phyloP scores from a whole-genome alignment of 129 eudicot species.

The Silybum marianum region DNA sequence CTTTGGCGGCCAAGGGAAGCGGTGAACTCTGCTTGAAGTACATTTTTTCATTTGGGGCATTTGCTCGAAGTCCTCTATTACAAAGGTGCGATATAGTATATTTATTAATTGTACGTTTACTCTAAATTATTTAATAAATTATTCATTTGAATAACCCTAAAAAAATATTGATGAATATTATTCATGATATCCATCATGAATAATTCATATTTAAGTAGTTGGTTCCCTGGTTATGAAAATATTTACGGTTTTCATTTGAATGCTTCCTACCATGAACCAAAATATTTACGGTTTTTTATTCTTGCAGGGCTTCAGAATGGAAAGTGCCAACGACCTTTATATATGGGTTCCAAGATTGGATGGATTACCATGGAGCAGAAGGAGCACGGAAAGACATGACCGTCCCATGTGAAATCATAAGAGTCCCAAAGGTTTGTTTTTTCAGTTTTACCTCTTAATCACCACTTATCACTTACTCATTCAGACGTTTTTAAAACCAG shows the following conservation, averaged over 20 bases:
- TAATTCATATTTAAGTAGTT: too few relatives aligned
- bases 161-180: not conserved
- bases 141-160: not conserved
- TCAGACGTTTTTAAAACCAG: too few relatives aligned
- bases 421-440: slow-evolving; percentile 72
- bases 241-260: not conserved
- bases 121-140: too few relatives aligned
- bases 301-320: slow-evolving; percentile 84
- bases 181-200: not conserved
- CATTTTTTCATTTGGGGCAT: slow-evolving; percentile 93
- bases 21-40: slow-evolving; percentile 91
- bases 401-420: slow-evolving; percentile 82
- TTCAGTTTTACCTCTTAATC: too few relatives aligned
- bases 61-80: slow-evolving; percentile 75
- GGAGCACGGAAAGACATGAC: slow-evolving; percentile 82
- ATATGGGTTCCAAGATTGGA: slow-evolving; percentile 89
- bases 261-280: not conserved
- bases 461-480: too few relatives aligned
- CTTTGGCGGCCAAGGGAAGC: slow-evolving; percentile 93
- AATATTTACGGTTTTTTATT: not conserved
- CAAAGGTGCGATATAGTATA: slow-evolving; percentile 43
- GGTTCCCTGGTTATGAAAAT: not conserved
- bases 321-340: slow-evolving; percentile 94
- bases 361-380: slow-evolving; percentile 83
- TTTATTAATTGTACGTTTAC: too few relatives aligned